Evolutionary conservation across 805 yeast species (phyloP).

Genomic region (Lipomyces spencermartinsiae): DNA sequence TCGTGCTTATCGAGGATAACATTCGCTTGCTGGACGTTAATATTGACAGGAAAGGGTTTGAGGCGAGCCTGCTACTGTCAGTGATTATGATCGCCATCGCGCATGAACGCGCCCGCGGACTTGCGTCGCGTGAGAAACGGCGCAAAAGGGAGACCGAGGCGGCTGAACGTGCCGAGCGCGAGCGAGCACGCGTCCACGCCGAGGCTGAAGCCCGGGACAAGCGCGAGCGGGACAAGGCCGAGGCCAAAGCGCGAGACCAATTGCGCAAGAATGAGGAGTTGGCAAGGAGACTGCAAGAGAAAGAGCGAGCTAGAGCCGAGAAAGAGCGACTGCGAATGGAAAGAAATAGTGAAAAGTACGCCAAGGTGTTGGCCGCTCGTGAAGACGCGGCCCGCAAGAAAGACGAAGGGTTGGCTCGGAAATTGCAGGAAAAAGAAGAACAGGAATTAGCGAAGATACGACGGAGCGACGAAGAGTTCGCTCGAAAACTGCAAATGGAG

Average conservation of each 20-base stretch:
- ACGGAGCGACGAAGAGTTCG: not conserved
- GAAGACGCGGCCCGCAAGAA: not conserved
- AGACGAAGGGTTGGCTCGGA: slow-evolving; percentile 5
- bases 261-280: not conserved
- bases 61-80: not conserved
- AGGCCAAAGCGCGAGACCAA: not conserved
- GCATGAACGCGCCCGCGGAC: not conserved
- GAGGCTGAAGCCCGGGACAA: not conserved
- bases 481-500: not conserved
- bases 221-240: slow-evolving; percentile 2
- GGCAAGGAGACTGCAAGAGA: not conserved
- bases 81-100: not conserved
- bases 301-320: not conserved
- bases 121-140: not conserved
- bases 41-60: slow-evolving; percentile 1
- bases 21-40: not conserved
- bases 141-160: not conserved
- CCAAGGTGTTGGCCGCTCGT: not conserved
- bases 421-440: not conserved
- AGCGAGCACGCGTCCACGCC: not conserved
- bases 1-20: slow-evolving; percentile 7
- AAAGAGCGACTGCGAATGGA: not conserved
- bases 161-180: not conserved
- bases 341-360: not conserved
- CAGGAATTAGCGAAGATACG: not conserved